Percentiles rank a stretch among this genome's conserved stretches.
These are phyloP conservation scores for Sapria himalayana DNA, from an alignment of 345 rosid species.

Conservation along the genomic window DNA sequence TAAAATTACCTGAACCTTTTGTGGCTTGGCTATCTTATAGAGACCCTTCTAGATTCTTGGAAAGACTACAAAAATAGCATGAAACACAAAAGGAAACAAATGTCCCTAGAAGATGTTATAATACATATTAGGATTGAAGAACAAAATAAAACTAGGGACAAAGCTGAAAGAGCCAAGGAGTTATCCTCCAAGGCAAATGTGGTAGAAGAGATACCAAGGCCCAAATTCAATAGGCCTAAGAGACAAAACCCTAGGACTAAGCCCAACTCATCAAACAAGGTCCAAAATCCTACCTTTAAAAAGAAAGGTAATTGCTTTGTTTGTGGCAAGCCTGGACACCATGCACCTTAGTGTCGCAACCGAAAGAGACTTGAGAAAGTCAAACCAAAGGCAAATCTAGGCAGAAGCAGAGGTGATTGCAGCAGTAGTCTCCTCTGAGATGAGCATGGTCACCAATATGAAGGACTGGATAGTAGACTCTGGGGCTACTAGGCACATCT, in stretches of 20 bases:
- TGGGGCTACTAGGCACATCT: constrained; percentile 2
- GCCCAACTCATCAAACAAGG: not conserved
- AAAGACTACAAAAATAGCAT: not conserved
- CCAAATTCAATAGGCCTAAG: not conserved
- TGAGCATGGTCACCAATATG: not conserved
- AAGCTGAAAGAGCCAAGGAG: not conserved
- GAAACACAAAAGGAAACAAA: not conserved
- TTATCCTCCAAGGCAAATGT: not conserved
- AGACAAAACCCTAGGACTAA: not conserved
- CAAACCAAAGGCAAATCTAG: not conserved
- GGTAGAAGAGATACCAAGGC: not conserved
- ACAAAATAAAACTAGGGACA: not conserved
- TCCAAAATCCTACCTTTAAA: not conserved
- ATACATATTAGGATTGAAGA: not conserved
- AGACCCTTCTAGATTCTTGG: constrained; percentile 1
- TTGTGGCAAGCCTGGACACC: not conserved
- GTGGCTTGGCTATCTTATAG: not conserved
- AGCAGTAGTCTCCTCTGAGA: not conserved
- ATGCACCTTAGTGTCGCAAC: not conserved
- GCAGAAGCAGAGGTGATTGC: not conserved
- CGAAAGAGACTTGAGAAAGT: not conserved
- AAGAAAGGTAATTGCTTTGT: not conserved
- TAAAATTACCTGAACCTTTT: not conserved
- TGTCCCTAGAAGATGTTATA: not conserved
- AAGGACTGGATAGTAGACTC: constrained; percentile 1